Percentiles rank a stretch among this genome's conserved stretches.
Conservation (phyloP, 441 rosid genomes). For the Erysimum cheiri region DNA sequence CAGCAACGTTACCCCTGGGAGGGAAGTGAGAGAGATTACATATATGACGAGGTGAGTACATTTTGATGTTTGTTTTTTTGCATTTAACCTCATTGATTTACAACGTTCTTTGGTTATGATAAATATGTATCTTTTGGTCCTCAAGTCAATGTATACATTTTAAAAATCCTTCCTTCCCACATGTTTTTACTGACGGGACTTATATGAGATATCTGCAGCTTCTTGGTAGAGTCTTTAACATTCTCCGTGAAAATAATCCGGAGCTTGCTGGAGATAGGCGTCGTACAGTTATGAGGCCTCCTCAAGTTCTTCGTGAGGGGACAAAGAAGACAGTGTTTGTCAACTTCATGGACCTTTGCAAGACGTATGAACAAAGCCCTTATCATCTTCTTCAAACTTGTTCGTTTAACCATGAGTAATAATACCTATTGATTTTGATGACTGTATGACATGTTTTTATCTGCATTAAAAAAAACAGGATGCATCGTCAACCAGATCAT, state of each 20-base stretch:
- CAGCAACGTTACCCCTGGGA: constrained; percentile 80
- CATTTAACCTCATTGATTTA: not conserved
- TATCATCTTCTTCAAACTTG: constrained; percentile 5
- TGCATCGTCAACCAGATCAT: constrained; percentile 94
- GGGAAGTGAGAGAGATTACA: constrained; percentile 79
- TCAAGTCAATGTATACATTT: not conserved
- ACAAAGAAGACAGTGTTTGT: constrained; percentile 90
- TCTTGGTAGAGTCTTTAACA: constrained; percentile 85
- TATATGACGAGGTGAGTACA: constrained; percentile 69
- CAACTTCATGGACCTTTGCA: constrained; percentile 92
- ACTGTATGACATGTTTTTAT: constrained; percentile 4
- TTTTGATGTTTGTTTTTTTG: not conserved
- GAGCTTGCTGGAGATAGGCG: constrained; percentile 91
- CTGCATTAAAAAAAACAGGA: constrained; percentile 44
- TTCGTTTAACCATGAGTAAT: not conserved
- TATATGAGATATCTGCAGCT: constrained; percentile 52
- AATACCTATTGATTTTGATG: constrained; percentile 4
- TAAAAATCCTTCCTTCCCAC: too few relatives aligned
- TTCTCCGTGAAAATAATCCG: constrained; percentile 85
- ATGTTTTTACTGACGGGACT: constrained; percentile 17
- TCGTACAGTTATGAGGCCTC: constrained; percentile 90
- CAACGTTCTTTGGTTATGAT: not conserved
- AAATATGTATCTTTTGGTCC: not conserved
- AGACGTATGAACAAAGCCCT: constrained; percentile 52
- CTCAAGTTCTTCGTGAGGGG: constrained; percentile 90